Conservation (phyloP, 495 filamentous ascomycete genomes). For the Lasiosphaeria ovina region DNA sequence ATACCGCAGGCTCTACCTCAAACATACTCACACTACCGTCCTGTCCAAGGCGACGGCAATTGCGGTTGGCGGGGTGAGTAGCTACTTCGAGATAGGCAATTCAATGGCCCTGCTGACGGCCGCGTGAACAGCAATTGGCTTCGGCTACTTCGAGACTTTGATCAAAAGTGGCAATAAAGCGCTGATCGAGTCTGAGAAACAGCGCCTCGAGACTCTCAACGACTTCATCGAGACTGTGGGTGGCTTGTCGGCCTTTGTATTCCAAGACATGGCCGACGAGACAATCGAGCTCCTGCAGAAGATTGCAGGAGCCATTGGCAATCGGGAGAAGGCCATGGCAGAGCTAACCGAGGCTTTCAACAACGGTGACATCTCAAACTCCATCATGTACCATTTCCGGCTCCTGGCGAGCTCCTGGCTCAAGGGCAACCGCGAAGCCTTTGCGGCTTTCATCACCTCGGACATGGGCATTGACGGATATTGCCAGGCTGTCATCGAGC, state of each 20-base stretch:
- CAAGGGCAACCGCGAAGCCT: slow-evolving; percentile 66
- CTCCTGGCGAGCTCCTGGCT: slow-evolving; percentile 86
- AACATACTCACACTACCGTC: slow-evolving; percentile 84
- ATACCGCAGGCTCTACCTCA: slow-evolving; percentile 65
- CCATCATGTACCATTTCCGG: slow-evolving; percentile 67
- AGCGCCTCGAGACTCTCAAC: slow-evolving; percentile 68
- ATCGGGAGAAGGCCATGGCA: slow-evolving; percentile 54
- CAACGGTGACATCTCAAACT: slow-evolving; percentile 59
- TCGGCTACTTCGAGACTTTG: slow-evolving; percentile 87
- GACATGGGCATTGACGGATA: slow-evolving; percentile 62
- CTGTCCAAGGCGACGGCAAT: slow-evolving; percentile 88
- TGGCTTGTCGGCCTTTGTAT: slow-evolving; percentile 64
- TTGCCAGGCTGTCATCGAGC: slow-evolving; percentile 67
- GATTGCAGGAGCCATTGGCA: slow-evolving; percentile 54
- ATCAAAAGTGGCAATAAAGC: slow-evolving; percentile 61
- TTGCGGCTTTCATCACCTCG: slow-evolving; percentile 65
- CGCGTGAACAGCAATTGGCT: slow-evolving; percentile 69
- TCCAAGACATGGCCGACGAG: slow-evolving; percentile 80
- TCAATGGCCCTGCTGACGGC: slow-evolving; percentile 17
- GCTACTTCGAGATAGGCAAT: not conserved
- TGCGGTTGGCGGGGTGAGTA: slow-evolving; percentile 96
- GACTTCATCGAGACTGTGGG: slow-evolving; percentile 64
- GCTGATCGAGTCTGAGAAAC: slow-evolving; percentile 64
- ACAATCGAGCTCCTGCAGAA: slow-evolving; percentile 63
- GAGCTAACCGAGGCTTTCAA: slow-evolving; percentile 77